Evolutionary conservation across 2,329 filamentous ascomycete species (phyloP).

Genomic region (Xylaria multiplex): DNA sequence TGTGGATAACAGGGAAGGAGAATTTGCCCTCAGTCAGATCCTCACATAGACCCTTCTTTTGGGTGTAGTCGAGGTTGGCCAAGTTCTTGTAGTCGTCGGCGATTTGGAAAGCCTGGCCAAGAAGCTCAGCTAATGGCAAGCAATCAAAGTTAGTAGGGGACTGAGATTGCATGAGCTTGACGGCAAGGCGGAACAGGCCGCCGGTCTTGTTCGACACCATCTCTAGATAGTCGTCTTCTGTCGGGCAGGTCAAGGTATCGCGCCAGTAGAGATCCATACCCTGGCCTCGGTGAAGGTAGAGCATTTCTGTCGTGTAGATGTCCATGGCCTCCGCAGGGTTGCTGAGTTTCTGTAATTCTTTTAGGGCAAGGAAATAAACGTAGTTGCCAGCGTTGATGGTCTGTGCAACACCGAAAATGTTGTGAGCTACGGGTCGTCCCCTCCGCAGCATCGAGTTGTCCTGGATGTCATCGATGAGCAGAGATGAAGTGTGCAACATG

Average conservation of each 20-base stretch:
- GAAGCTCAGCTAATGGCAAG: conserved; percentile 83
- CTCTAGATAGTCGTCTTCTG: conserved; percentile 87
- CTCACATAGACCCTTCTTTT: conserved; percentile 94
- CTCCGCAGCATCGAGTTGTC: conserved; percentile 80
- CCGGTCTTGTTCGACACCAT: conserved; percentile 95
- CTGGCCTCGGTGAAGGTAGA: conserved; percentile 88
- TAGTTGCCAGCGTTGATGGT: conserved; percentile 94
- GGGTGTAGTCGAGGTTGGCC: conserved; percentile 75
- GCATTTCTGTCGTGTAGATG: conserved; percentile 83
- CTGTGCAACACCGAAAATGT: conserved; percentile 85
- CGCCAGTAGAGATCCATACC: conserved; percentile 94
- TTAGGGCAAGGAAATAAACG: conserved; percentile 82
- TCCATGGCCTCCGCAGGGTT: conserved; percentile 70
- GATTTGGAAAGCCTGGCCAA: conserved; percentile 90
- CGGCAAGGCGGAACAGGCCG: conserved; percentile 82
- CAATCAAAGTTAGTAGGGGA: conserved; percentile 68
- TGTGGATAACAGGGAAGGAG: conserved; percentile 94
- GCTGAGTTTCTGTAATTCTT: conserved; percentile 76
- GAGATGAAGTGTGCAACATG: conserved; percentile 86
- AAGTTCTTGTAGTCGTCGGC: conserved; percentile 95
- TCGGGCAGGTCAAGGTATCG: conserved; percentile 84
- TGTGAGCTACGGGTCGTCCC: conserved; percentile 84
- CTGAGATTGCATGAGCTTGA: conserved; percentile 89
- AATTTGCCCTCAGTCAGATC: conserved; percentile 98
- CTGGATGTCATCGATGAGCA: conserved; percentile 89